phyloP scores from a whole-genome alignment of 805 yeast genomes.

The Cyberlindnera mrakii region DNA sequence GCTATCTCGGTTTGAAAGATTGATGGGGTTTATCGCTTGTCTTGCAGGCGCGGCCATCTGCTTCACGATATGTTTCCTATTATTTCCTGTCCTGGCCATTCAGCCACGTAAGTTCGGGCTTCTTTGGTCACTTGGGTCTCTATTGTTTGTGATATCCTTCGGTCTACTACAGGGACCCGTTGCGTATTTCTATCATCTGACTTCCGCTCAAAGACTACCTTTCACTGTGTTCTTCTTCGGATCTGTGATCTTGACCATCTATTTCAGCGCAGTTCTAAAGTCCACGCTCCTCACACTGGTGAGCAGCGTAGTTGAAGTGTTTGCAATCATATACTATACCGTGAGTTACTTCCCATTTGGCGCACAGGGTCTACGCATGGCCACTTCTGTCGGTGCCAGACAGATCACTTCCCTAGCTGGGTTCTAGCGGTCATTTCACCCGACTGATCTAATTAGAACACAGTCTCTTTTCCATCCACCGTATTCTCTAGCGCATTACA shows the following conservation, averaged over 20 bases:
- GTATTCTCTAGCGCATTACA: too few relatives aligned
- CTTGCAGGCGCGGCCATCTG: constrained; percentile 73
- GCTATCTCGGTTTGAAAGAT: constrained; percentile 71
- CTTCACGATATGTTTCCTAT: constrained; percentile 71
- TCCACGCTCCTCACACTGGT: constrained; percentile 72
- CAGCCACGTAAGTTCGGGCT: constrained; percentile 89
- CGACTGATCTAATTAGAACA: background rate
- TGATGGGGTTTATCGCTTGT: constrained; percentile 72
- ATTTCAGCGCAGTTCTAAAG: constrained; percentile 62
- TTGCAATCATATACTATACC: constrained; percentile 87
- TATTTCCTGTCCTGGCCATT: constrained; percentile 84
- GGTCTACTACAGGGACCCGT: constrained; percentile 90
- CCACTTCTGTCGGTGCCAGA: constrained; percentile 50
- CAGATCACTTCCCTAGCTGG: constrained; percentile 28
- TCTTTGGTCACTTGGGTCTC: constrained; percentile 86
- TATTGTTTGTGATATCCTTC: constrained; percentile 81
- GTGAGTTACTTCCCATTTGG: constrained; percentile 96
- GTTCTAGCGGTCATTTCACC: background rate
- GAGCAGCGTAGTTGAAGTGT: constrained; percentile 67
- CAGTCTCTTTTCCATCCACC: too few relatives aligned
- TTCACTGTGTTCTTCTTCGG: constrained; percentile 77
- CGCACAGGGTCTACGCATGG: constrained; percentile 60
- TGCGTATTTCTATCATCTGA: constrained; percentile 67
- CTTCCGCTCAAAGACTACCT: constrained; percentile 69
- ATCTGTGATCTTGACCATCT: constrained; percentile 73